Base-by-base conservation (phyloP, 306 rosid species). In the Castanea sativa region DNA sequence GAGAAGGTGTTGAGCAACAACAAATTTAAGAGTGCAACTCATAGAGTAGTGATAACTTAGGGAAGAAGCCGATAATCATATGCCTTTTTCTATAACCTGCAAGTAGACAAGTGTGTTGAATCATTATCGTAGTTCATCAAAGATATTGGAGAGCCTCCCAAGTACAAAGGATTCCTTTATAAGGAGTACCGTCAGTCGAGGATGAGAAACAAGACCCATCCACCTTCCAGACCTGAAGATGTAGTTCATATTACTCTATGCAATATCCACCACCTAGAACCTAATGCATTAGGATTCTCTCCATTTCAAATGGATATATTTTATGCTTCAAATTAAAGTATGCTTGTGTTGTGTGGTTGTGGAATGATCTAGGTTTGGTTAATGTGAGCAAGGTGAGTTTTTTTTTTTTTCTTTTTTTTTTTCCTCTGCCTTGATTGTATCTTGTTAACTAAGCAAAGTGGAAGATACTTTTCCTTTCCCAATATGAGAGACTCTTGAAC, bases 41-140 rank as follows among this genome's bases (percentile, higher is more conserved):
- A 89, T 30, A 69, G 88, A 75, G 91, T 85, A 23, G 79, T 87
- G 71, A 85, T 87, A 60, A 2, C 69, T 56, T 30, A 75, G 69
- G 88, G 78, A 82, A 73, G 74, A 77, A 72, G 73, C 49, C 67
- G 88, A 27, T 73, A 71, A 79, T 89, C 89, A 3, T 85, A n/a
- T 77, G 89, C 60, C 1, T 89, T 81, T 53, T 87, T 90, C 69
- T 80, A 78, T 45, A 84, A 78, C 79, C 55, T 90, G 61, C 63
- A 13, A 0, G 91, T 90, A 82, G 88, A 84, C 14, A 90, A 83
- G 68, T 90, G 82, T 83, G 85, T 90, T 41, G 88, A 90, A n/a
- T 91, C 91, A 53, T 68, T 84, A 55, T 76, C 88, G 38, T 76
- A 82, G 16, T 82, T 90, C 86, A 85, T 85, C 5, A 65, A 45